Base-by-base conservation (phyloP, 2,329 filamentous ascomycete species). In the Aspergillus texensis region DNA sequence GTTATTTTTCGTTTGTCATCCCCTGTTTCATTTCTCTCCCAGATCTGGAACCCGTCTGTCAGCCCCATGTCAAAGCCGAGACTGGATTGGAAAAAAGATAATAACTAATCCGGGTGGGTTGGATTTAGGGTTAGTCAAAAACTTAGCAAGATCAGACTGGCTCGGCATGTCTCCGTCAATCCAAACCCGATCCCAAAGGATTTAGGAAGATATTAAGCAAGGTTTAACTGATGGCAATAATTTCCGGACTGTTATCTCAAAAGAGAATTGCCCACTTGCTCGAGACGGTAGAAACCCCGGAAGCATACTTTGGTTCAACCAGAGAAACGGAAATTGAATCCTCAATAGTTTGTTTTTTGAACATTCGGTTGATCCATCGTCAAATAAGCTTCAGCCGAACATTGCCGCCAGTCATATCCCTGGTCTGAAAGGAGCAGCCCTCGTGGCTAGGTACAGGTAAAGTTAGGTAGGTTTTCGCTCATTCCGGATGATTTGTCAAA, bases 241-340 rank as follows among this genome's bases (percentile, higher is more conserved):
- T 57, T 56, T 60, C 61, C 66, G 62, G 66, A 48, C 41, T 41
- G 57, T 46, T 67, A 39, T 58, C 64, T 67, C 11, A 61, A 63
- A 67, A 61, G 58, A 65, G 65, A 41, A 63, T 61, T 58, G 62
- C 43, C 30, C 58, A 36, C 58, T 66, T 65, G 34, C 65, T 65
- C 12, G 26, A 61, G 58, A 60, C 24, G 60, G 65, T 60, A 63
- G 56, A 56, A 60, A 43, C 57, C 34, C 45, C 57, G 58, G 57
- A 34, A 57, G 21, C 55, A 62, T 53, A 62, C 36, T 62, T 61
- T 62, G 63, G 65, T 61, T 50, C 57, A 57, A 41, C 63, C 65
- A 64, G 61, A 62, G 61, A 57, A 45, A 58, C 41, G 56, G 41
- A 62, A 50, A 58, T 61, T 45, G 48, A 60, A 58, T 41, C 43